phyloP scores from a whole-genome alignment of 495 filamentous ascomycete genomes.

The Annulohypoxylon stygium region DNA sequence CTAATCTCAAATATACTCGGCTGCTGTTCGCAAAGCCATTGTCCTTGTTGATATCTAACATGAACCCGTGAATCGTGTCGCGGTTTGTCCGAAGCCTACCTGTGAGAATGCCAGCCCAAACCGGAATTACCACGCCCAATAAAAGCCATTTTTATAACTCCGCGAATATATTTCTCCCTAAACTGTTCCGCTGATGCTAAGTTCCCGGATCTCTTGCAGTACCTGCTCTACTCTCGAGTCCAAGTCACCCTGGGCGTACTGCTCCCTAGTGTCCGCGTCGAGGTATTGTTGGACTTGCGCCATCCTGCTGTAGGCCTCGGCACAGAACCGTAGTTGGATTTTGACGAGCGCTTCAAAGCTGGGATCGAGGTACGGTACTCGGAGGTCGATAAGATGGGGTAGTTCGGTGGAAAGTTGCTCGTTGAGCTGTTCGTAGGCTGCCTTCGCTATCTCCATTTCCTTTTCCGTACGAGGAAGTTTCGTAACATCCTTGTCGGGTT shows the following conservation, averaged over 20 bases:
- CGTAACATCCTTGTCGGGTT: conserved; percentile 96
- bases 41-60: conserved; percentile 34
- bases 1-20: conserved; percentile 24
- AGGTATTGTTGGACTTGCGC: conserved; percentile 99
- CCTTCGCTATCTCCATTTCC: conserved; percentile 91
- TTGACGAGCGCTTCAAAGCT: conserved; percentile 98
- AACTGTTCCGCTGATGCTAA: conserved; percentile 84
- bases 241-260: conserved; percentile 93
- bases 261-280: conserved; percentile 94
- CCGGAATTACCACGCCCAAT: conserved; percentile 22
- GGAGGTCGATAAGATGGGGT: conserved; percentile 96
- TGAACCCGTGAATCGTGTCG: conserved; percentile 31
- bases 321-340: conserved; percentile 97
- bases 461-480: conserved; percentile 95
- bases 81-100: conserved; percentile 15
- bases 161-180: conserved; percentile 43
- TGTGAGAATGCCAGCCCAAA: conserved; percentile 34
- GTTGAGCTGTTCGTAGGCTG: conserved; percentile 94
- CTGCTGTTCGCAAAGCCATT: conserved; percentile 29
- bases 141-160: conserved; percentile 36
- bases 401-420: conserved; percentile 93
- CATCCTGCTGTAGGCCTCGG: conserved; percentile 96
- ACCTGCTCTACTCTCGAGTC: conserved; percentile 96
- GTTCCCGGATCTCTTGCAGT: conserved; percentile 93
- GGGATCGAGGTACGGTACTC: conserved; percentile 96